phyloP scores from a whole-genome alignment of 2,329 filamentous ascomycete species.

The Paraconiothyrium sp. region DNA sequence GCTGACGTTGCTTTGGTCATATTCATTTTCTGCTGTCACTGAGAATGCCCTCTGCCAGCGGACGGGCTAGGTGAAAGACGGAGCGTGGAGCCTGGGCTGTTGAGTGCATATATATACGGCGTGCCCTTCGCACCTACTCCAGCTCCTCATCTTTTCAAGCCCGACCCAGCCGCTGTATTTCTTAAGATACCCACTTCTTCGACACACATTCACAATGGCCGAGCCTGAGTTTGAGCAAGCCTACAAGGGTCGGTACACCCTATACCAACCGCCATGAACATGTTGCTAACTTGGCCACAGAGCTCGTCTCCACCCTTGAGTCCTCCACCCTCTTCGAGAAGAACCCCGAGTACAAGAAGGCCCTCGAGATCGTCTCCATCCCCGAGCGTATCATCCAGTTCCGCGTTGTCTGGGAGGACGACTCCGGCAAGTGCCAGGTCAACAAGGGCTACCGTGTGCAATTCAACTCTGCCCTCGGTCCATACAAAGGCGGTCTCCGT shows the following conservation, averaged over 20 bases:
- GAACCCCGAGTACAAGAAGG: conserved; percentile 93
- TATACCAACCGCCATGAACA: not conserved
- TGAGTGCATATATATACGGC: conserved; percentile 41
- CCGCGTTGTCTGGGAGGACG: conserved; percentile 96
- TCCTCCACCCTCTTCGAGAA: conserved; percentile 91
- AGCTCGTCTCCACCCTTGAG: conserved; percentile 94
- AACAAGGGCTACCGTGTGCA: conserved; percentile 97
- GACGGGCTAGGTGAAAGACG: conserved; percentile 19
- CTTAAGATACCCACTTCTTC: conserved; percentile 7
- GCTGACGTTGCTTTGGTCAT: conserved; percentile 69
- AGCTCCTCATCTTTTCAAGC: conserved; percentile 20
- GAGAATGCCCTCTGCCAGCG: conserved; percentile 29
- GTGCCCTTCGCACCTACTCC: conserved; percentile 21
- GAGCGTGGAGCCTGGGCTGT: conserved; percentile 21
- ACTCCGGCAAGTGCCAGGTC: conserved; percentile 86
- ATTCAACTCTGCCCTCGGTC: conserved; percentile 97
- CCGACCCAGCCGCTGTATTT: not conserved
- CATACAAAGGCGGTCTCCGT: conserved; percentile 96
- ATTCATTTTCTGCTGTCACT: conserved; percentile 30
- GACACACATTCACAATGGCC: conserved; percentile 67
- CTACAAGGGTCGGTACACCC: conserved; percentile 78
- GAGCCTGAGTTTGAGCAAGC: conserved; percentile 99
- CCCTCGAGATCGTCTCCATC: conserved; percentile 85
- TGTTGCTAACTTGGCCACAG: conserved; percentile 56
- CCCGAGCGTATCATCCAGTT: conserved; percentile 98